Conservation (phyloP, 345 rosid species). For the Theobroma cacao region DNA sequence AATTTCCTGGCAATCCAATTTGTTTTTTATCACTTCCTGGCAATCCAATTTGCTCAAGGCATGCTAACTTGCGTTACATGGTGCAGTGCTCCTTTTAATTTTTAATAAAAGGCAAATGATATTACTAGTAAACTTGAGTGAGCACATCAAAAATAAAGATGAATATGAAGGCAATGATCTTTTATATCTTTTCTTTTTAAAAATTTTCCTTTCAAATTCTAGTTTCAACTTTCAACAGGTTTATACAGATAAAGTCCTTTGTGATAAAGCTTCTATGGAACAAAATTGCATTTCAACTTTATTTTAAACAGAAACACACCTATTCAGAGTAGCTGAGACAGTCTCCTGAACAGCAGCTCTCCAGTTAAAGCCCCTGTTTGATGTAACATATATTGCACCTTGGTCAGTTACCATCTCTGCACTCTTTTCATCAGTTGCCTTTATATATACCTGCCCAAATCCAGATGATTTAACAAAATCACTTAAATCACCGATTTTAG, state of each 20-base stretch:
- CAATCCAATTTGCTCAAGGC: background rate
- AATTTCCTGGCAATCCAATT: background rate
- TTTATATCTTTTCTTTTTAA: background rate
- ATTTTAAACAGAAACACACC: slow-evolving; percentile 40
- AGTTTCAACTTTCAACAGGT: background rate
- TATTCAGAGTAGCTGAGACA: slow-evolving; percentile 91
- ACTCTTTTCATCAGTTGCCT: slow-evolving; percentile 90
- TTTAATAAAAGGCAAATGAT: background rate
- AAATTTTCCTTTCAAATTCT: background rate
- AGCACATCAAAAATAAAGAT: background rate
- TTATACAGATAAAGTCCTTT: background rate
- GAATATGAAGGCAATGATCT: background rate
- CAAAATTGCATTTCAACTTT: slow-evolving; percentile 5
- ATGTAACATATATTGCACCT: slow-evolving; percentile 92
- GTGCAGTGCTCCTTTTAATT: background rate
- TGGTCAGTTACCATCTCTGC: slow-evolving; percentile 96
- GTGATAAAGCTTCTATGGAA: background rate
- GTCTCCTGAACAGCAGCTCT: slow-evolving; percentile 94
- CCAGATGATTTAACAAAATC: background rate
- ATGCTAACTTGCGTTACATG: background rate
- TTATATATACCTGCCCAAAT: slow-evolving; percentile 70
- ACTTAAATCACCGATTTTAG: background rate
- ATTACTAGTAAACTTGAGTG: background rate
- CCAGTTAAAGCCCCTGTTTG: slow-evolving; percentile 91
- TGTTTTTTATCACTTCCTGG: background rate